Evolutionary conservation across 116 monocot genomes (phyloP).

Genomic region (Papilionanthe hybrid): DNA sequence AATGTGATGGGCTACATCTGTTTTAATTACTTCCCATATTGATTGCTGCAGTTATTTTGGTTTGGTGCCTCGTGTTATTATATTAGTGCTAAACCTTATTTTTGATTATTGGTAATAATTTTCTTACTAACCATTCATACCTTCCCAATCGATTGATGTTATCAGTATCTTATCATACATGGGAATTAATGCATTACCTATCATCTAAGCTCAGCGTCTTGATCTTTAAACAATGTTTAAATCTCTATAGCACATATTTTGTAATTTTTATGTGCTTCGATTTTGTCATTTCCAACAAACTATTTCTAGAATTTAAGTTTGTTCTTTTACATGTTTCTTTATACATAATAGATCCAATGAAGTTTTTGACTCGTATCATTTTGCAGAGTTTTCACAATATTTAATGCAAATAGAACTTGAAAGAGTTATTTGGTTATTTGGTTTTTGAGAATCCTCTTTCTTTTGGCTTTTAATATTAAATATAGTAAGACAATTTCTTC

Average conservation of each 20-base stretch:
- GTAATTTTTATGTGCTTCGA: background rate
- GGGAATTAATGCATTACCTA: background rate
- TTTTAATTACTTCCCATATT: background rate
- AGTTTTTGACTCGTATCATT: background rate
- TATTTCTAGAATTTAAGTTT: background rate
- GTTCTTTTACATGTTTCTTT: background rate
- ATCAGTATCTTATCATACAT: background rate
- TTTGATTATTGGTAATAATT: background rate
- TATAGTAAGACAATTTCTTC: background rate
- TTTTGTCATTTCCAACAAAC: background rate
- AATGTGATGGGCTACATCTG: background rate
- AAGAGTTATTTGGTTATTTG: background rate
- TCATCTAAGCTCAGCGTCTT: background rate
- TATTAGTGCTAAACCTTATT: background rate
- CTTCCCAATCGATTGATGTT: background rate
- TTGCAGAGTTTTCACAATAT: background rate
- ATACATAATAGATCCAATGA: background rate
- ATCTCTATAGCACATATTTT: background rate
- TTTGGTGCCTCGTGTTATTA: background rate
- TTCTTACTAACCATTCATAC: background rate
- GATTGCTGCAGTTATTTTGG: background rate
- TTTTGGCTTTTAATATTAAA: background rate
- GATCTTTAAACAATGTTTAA: background rate
- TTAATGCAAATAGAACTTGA: conserved; percentile 1
- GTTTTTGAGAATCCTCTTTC: background rate